phyloP scores from a whole-genome alignment of 2,329 filamentous ascomycete species.

The Alternaria brassicae region DNA sequence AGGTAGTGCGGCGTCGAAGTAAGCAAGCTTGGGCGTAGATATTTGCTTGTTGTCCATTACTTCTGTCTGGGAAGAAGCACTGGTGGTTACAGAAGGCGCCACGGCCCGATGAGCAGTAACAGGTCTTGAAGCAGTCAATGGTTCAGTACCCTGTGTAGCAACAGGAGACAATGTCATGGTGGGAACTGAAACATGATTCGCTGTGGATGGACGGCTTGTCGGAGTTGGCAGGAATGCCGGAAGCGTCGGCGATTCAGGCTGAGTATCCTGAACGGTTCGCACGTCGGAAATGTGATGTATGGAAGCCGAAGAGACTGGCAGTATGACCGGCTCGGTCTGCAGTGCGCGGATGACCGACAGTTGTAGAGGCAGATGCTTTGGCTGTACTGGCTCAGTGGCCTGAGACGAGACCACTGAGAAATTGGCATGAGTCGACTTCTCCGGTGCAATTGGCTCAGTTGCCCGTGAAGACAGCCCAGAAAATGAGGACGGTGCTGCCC shows the following conservation, averaged over 20 bases:
- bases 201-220: slow-evolving; percentile 40
- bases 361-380: slow-evolving; percentile 24
- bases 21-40: slow-evolving; percentile 45
- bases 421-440: slow-evolving; percentile 19
- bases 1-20: slow-evolving; percentile 55
- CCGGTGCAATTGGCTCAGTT: slow-evolving; percentile 29
- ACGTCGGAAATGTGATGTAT: slow-evolving; percentile 37
- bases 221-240: slow-evolving; percentile 43
- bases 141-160: slow-evolving; percentile 38
- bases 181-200: slow-evolving; percentile 27
- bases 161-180: slow-evolving; percentile 38
- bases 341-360: slow-evolving; percentile 36
- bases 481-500: slow-evolving; percentile 21
- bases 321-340: slow-evolving; percentile 40
- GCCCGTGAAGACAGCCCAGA: slow-evolving; percentile 26
- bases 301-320: slow-evolving; percentile 9
- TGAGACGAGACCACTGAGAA: slow-evolving; percentile 33
- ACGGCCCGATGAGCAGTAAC: slow-evolving; percentile 38
- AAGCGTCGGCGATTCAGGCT: slow-evolving; percentile 46
- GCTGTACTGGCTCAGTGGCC: slow-evolving; percentile 36
- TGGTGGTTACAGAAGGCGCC: slow-evolving; percentile 18
- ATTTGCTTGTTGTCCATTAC: slow-evolving; percentile 22
- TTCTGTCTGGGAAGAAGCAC: slow-evolving; percentile 25
- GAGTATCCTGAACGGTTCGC: slow-evolving; percentile 38
- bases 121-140: slow-evolving; percentile 38